Evolutionary conservation across 108 stramenopile genomes (phyloP).

Genomic region (Skeletonema potamos): DNA sequence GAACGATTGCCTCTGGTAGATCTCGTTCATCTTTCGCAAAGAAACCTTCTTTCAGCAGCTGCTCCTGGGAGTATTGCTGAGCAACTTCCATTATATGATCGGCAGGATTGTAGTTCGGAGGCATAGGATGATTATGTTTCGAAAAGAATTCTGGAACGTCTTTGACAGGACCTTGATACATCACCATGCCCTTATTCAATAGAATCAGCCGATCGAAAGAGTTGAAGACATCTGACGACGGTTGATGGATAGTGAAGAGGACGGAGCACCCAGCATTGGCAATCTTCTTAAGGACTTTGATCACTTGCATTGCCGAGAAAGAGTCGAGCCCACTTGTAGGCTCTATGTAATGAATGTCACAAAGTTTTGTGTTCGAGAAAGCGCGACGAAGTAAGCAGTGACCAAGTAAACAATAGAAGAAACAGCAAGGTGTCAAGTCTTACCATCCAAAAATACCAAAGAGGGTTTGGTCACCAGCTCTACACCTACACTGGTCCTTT

Average conservation of each 20-base stretch:
- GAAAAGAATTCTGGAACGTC: slow-evolving; percentile 57
- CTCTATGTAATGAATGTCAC: slow-evolving; percentile 43
- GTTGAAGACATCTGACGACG: slow-evolving; percentile 80
- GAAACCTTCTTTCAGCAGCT: slow-evolving; percentile 53
- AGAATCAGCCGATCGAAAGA: slow-evolving; percentile 73
- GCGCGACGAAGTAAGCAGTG: not conserved
- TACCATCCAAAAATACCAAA: slow-evolving; percentile 69
- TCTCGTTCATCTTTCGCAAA: slow-evolving; percentile 51
- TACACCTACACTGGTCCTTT: slow-evolving; percentile 71
- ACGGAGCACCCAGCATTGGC: slow-evolving; percentile 77
- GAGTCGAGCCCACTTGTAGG: slow-evolving; percentile 77
- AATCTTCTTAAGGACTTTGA: slow-evolving; percentile 80
- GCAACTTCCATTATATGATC: slow-evolving; percentile 83
- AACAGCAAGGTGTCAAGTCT: not conserved
- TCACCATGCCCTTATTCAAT: slow-evolving; percentile 72
- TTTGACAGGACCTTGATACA: slow-evolving; percentile 64
- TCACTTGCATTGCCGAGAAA: slow-evolving; percentile 73
- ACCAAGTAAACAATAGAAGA: slow-evolving; percentile 1
- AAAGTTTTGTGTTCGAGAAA: slow-evolving; percentile 42
- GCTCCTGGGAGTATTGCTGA: slow-evolving; percentile 45
- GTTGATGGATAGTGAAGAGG: slow-evolving; percentile 93
- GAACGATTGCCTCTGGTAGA: slow-evolving; percentile 34
- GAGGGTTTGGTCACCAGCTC: slow-evolving; percentile 76
- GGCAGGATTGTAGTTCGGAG: slow-evolving; percentile 75
- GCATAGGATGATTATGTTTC: slow-evolving; percentile 56